These are phyloP conservation scores for Aspergillus sparsus DNA, from an alignment of 495 filamentous ascomycete genomes.

Conservation along the genomic window DNA sequence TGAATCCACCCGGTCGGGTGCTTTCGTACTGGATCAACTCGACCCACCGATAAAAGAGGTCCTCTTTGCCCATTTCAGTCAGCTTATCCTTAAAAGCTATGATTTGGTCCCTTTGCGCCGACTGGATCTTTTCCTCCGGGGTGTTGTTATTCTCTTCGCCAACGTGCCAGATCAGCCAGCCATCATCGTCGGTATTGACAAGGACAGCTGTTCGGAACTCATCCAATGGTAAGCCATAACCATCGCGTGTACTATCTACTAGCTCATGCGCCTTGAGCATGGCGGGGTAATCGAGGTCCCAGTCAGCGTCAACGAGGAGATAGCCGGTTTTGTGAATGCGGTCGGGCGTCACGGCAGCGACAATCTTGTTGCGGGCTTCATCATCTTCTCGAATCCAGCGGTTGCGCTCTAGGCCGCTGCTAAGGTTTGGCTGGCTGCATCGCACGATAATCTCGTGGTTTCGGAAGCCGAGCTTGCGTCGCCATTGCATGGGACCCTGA, in stretches of 20 bases:
- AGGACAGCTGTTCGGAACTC: conserved; percentile 65
- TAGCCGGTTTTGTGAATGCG: conserved; percentile 75
- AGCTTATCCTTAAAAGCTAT: conserved; percentile 71
- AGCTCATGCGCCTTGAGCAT: conserved; percentile 70
- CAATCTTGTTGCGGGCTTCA: conserved; percentile 49
- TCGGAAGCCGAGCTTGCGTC: conserved; percentile 67
- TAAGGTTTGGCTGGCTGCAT: conserved; percentile 53
- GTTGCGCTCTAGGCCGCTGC: conserved; percentile 40
- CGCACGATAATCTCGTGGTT: conserved; percentile 74
- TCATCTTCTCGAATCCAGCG: conserved; percentile 50
- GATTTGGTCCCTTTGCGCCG: conserved; percentile 57
- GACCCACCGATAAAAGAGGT: conserved; percentile 82
- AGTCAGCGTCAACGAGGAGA: conserved; percentile 72
- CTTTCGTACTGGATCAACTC: conserved; percentile 84
- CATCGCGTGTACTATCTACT: conserved; percentile 50
- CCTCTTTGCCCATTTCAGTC: conserved; percentile 72
- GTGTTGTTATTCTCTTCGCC: conserved; percentile 48
- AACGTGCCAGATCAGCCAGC: conserved; percentile 63
- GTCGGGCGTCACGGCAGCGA: conserved; percentile 64
- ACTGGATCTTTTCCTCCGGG: conserved; percentile 50
- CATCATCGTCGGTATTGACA: conserved; percentile 62
- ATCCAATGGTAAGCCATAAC: conserved; percentile 48
- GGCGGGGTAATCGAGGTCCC: conserved; percentile 75
- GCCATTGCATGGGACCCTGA: conserved; percentile 65
- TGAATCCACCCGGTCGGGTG: conserved; percentile 70